Percentiles rank a stretch among this genome's conserved stretches.
Evolutionary conservation across 257 asterid species (phyloP).

Genomic region (Striga asiatica): DNA sequence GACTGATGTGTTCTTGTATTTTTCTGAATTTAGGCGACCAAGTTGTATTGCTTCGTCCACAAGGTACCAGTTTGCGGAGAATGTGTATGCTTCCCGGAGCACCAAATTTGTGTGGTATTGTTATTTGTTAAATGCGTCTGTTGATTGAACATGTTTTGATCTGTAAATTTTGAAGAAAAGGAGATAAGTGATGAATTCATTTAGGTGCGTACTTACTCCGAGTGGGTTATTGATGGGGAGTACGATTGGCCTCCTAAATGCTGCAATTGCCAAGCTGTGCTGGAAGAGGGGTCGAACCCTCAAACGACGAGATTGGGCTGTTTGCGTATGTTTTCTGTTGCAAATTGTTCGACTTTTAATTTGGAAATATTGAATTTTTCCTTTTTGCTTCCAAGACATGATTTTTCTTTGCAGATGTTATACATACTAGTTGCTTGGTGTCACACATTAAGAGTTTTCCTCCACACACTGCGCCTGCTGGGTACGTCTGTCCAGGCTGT

Average conservation of each 20-base stretch:
- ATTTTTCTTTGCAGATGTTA: conserved; percentile 35
- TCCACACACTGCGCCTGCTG: conserved; percentile 79
- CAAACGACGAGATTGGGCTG: conserved; percentile 90
- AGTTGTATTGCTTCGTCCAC: conserved; percentile 95
- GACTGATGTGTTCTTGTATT: conserved; percentile 11
- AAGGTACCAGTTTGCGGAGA: conserved; percentile 96
- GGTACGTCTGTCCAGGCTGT: conserved; percentile 68
- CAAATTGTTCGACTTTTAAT: not conserved
- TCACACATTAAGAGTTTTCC: conserved; percentile 65
- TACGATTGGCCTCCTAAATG: conserved; percentile 98
- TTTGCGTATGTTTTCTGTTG: conserved; percentile 72
- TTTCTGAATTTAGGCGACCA: conserved; percentile 65
- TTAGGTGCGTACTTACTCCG: conserved; percentile 80
- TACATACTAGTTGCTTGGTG: conserved; percentile 64
- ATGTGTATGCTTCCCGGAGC: conserved; percentile 91
- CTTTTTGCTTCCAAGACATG: not conserved
- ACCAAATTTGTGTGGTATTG: conserved; percentile 91
- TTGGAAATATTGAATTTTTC: not conserved
- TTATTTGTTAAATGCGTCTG: not conserved
- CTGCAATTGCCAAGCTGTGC: conserved; percentile 62
- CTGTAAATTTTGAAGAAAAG: not conserved
- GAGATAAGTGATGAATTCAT: not conserved
- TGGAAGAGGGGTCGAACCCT: conserved; percentile 55
- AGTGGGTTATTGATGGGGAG: conserved; percentile 97
- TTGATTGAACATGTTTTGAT: not conserved